A percentile compares a stretch with the other conserved stretches of the same genome.
These are phyloP conservation scores for Trypanosoma avium DNA, from an alignment of 208 protist species.

Conservation along the genomic window DNA sequence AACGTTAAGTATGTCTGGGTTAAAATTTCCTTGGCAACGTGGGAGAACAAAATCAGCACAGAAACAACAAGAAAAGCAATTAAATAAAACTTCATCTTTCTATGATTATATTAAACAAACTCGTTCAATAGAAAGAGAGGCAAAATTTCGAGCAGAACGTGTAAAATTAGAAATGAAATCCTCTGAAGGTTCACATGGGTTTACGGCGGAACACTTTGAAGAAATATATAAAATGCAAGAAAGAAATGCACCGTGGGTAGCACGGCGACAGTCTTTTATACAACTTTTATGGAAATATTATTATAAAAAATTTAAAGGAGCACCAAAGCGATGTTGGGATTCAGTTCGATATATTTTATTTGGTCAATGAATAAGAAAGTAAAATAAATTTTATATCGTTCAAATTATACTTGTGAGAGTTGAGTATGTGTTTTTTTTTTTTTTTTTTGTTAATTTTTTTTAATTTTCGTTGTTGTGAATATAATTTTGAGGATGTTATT, in stretches of 20 bases:
- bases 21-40: slow-evolving; percentile 76
- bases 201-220: slow-evolving; percentile 68
- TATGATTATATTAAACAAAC: slow-evolving; percentile 39
- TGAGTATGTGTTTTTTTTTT: background rate
- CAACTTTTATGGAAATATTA: slow-evolving; percentile 17
- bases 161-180: slow-evolving; percentile 28
- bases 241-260: slow-evolving; percentile 8
- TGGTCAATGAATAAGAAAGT: no score
- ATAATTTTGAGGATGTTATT: no score
- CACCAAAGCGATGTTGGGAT: background rate
- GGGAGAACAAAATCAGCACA: slow-evolving; percentile 25
- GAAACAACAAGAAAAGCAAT: slow-evolving; percentile 27
- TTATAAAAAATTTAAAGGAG: background rate
- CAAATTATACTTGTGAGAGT: background rate
- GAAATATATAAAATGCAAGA: slow-evolving; percentile 10
- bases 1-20: slow-evolving; percentile 55
- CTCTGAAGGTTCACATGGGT: slow-evolving; percentile 68
- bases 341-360: slow-evolving; percentile 12
- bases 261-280: slow-evolving; percentile 1
- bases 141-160: slow-evolving; percentile 28
- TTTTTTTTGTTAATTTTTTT: background rate
- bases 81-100: slow-evolving; percentile 32
- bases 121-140: slow-evolving; percentile 36
- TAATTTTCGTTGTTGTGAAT: no score
- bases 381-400: no score